A percentile compares a stretch with the other conserved stretches of the same genome.
phyloP scores from a whole-genome alignment of 2,329 filamentous ascomycete genomes.

The Aaosphaeria pasadenensis region DNA sequence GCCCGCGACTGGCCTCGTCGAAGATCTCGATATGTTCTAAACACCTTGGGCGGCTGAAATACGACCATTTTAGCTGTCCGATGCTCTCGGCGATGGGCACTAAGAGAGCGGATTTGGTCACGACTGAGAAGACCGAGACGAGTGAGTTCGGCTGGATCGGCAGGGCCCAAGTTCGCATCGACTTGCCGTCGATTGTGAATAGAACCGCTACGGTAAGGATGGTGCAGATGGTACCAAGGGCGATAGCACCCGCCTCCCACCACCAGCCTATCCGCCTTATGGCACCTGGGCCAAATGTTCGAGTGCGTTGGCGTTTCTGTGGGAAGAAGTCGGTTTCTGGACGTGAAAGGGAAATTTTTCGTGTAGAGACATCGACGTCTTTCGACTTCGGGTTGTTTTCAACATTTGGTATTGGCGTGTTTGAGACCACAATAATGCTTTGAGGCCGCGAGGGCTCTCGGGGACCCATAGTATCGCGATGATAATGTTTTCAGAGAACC shows the following conservation, averaged over 20 bases:
- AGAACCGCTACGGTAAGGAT: slow-evolving; percentile 1
- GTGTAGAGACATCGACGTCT: too few relatives aligned
- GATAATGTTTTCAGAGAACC: too few relatives aligned
- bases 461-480: too few relatives aligned
- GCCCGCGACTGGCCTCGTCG: slow-evolving; percentile 25
- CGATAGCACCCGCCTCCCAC: neutral
- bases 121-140: slow-evolving; percentile 17
- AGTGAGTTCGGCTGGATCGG: slow-evolving; percentile 9
- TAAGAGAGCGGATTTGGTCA: slow-evolving; percentile 24
- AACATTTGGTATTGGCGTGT: too few relatives aligned
- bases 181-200: slow-evolving; percentile 2
- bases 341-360: too few relatives aligned
- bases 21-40: slow-evolving; percentile 18
- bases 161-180: slow-evolving; percentile 3
- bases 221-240: neutral
- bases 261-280: neutral
- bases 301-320: too few relatives aligned
- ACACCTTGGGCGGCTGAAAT: slow-evolving; percentile 4
- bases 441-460: too few relatives aligned
- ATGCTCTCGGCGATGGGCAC: slow-evolving; percentile 19
- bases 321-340: too few relatives aligned
- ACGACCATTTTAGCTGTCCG: slow-evolving; percentile 28
- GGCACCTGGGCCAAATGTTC: too few relatives aligned
- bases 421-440: too few relatives aligned
- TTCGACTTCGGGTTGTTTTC: too few relatives aligned